Percentiles rank a stretch among this genome's conserved stretches.
phyloP scores from a whole-genome alignment of 495 filamentous ascomycete genomes.

The Chaetomium tenue region DNA sequence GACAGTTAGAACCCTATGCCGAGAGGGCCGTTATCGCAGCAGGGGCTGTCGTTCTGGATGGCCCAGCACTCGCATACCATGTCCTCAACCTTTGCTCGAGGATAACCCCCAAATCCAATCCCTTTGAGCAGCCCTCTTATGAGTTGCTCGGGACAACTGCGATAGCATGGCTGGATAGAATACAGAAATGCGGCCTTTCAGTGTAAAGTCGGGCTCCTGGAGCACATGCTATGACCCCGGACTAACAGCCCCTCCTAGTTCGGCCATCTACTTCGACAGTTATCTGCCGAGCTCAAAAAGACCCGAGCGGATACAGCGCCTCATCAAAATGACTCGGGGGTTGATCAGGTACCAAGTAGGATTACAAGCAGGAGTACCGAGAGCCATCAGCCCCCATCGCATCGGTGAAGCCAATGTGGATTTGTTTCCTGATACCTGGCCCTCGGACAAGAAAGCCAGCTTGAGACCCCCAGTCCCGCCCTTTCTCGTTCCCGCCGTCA shows the following conservation, averaged over 20 bases:
- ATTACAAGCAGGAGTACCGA: constrained; percentile 22
- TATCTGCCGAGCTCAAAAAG: constrained; percentile 55
- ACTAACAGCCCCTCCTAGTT: constrained; percentile 36
- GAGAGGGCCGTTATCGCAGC: constrained; percentile 45
- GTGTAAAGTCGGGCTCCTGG: constrained; percentile 50
- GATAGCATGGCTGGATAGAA: constrained; percentile 58
- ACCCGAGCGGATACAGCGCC: constrained; percentile 33
- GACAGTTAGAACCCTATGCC: constrained; percentile 58
- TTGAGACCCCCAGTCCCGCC: constrained; percentile 51
- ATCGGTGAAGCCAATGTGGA: constrained; percentile 4
- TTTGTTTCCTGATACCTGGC: constrained; percentile 24
- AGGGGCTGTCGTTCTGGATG: constrained; percentile 63
- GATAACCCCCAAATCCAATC: constrained; percentile 36
- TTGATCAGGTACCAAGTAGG: constrained; percentile 30
- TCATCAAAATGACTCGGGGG: constrained; percentile 26
- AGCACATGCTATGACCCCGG: not conserved
- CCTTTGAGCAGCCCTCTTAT: constrained; percentile 60
- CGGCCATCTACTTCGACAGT: constrained; percentile 75
- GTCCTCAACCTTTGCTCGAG: constrained; percentile 57
- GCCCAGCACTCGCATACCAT: constrained; percentile 71
- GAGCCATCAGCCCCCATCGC: constrained; percentile 8
- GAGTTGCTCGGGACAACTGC: constrained; percentile 56
- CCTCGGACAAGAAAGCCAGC: constrained; percentile 23
- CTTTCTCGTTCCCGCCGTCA: constrained; percentile 67
- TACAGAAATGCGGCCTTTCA: constrained; percentile 50